phyloP scores from a whole-genome alignment of 495 filamentous ascomycete species.

The Neurospora hispaniola region DNA sequence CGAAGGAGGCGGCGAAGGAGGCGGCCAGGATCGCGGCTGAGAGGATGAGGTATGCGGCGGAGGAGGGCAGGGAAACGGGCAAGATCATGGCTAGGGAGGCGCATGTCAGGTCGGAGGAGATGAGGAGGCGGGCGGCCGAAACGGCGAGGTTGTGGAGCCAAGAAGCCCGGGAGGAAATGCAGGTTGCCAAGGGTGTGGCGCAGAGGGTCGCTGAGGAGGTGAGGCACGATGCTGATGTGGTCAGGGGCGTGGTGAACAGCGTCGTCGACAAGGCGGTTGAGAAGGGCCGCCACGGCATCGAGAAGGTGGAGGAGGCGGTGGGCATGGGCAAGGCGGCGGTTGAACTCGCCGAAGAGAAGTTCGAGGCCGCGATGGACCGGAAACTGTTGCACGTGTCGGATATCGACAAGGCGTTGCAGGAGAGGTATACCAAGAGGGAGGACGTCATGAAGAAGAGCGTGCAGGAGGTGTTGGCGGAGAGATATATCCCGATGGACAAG shows the following conservation, averaged over 20 bases:
- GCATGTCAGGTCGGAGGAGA: background rate
- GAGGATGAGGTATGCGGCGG: constrained; percentile 10
- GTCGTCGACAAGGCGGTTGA: constrained; percentile 20
- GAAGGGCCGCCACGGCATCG: constrained; percentile 18
- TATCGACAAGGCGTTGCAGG: constrained; percentile 34
- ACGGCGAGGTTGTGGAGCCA: constrained; percentile 12
- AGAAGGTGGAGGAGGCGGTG: background rate
- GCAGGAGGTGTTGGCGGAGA: constrained; percentile 33
- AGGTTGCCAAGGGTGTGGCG: constrained; percentile 5
- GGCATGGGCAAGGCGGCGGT: constrained; percentile 18
- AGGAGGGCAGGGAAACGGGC: constrained; percentile 22
- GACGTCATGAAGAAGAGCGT: constrained; percentile 27
- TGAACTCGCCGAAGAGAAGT: constrained; percentile 17
- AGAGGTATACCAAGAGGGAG: constrained; percentile 32
- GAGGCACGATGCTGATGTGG: constrained; percentile 2
- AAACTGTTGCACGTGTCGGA: constrained; percentile 23
- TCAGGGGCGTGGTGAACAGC: constrained; percentile 14
- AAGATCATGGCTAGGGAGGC: constrained; percentile 19
- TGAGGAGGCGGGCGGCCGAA: background rate
- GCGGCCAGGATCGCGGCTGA: constrained; percentile 15
- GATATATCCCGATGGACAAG: constrained; percentile 35
- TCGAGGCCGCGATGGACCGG: constrained; percentile 16
- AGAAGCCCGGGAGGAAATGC: constrained; percentile 6
- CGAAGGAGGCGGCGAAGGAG: constrained; percentile 17
- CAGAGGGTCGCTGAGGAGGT: constrained; percentile 4